Evolutionary conservation across 2,329 filamentous ascomycete species (phyloP).

Genomic region (Akanthomyces lecanii): DNA sequence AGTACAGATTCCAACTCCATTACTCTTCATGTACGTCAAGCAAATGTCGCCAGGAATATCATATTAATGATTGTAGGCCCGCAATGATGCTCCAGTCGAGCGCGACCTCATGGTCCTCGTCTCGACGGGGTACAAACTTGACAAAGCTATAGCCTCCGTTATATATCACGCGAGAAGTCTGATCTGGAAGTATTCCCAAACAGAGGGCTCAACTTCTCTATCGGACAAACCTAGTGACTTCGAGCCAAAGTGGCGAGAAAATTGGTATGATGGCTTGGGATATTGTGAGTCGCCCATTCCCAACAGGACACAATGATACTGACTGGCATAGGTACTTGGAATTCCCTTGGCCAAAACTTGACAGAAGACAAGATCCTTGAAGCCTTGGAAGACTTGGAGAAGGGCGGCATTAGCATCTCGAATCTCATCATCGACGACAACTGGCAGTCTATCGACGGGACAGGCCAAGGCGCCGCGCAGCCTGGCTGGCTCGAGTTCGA

Average conservation of each 20-base stretch:
- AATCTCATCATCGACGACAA: slow-evolving; percentile 96
- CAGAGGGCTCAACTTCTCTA: slow-evolving; percentile 33
- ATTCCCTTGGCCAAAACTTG: slow-evolving; percentile 77
- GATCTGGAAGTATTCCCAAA: slow-evolving; percentile 37
- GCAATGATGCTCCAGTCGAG: slow-evolving; percentile 60
- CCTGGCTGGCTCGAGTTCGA: slow-evolving; percentile 79
- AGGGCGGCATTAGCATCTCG: slow-evolving; percentile 70
- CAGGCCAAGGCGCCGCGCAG: slow-evolving; percentile 42
- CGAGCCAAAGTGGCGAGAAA: slow-evolving; percentile 66
- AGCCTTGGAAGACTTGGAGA: slow-evolving; percentile 67
- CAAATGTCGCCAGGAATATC: too few relatives aligned
- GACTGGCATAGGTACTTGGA: slow-evolving; percentile 69
- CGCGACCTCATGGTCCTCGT: slow-evolving; percentile 62
- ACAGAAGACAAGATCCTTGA: slow-evolving; percentile 74
- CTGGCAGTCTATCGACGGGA: slow-evolving; percentile 71
- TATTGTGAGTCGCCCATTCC: slow-evolving; percentile 61
- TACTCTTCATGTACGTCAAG: slow-evolving; percentile 55
- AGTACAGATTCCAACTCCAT: slow-evolving; percentile 63
- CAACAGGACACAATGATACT: slow-evolving; percentile 18
- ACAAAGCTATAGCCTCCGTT: slow-evolving; percentile 70
- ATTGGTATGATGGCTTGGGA: slow-evolving; percentile 88
- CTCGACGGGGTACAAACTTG: slow-evolving; percentile 67
- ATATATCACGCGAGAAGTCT: slow-evolving; percentile 79
- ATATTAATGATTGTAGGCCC: slow-evolving; percentile 38
- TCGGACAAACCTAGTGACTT: slow-evolving; percentile 36